Evolutionary conservation across 192 early-diverging fungal genomes (phyloP).

Genomic region (Backusella luteola): DNA sequence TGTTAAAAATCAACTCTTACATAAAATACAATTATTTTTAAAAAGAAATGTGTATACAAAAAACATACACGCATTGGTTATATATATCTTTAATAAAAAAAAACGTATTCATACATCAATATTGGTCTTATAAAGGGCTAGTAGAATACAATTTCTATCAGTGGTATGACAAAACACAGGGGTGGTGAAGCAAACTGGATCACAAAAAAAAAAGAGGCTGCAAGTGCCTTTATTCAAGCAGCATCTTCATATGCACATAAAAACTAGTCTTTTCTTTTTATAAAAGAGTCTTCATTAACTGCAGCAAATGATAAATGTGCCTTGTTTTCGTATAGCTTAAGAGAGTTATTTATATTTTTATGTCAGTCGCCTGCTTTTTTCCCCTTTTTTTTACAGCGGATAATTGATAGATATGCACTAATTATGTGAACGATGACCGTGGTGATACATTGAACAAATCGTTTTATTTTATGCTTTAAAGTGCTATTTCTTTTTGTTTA

Average conservation of each 20-base stretch:
- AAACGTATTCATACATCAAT: too few relatives aligned
- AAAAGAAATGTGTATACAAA: neutral
- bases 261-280: neutral
- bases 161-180: neutral
- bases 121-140: neutral
- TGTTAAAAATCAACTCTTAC: neutral
- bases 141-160: neutral
- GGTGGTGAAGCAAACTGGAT: neutral
- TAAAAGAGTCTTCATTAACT: neutral
- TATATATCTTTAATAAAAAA: neutral
- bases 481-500: neutral
- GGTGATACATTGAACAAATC: neutral
- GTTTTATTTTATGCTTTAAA: neutral
- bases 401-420: neutral
- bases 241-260: neutral
- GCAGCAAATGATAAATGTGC: neutral
- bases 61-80: neutral
- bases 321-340: neutral
- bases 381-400: neutral
- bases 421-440: neutral
- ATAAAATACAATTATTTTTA: neutral
- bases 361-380: neutral
- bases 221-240: neutral
- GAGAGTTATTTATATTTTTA: neutral
- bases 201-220: neutral